These are phyloP conservation scores for Aspergillus haitiensis DNA, from an alignment of 495 filamentous ascomycete species.

Conservation along the genomic window DNA sequence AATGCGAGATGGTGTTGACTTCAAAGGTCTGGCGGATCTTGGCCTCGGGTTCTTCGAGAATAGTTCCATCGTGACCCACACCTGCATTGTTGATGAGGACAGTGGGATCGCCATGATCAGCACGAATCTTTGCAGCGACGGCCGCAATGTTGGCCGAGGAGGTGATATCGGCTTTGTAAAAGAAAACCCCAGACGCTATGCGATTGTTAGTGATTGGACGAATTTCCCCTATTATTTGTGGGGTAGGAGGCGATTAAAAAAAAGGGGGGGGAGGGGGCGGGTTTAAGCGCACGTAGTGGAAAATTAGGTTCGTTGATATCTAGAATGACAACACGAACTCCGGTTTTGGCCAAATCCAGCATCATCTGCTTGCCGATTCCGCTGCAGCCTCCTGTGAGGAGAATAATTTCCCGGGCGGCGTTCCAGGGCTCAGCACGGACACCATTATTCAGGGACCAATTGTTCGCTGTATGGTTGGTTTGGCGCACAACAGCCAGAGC, in stretches of 20 bases:
- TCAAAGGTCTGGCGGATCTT: constrained; percentile 53
- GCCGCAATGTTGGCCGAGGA: constrained; percentile 43
- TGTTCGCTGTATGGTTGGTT: constrained; percentile 42
- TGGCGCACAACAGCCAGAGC: constrained; percentile 41
- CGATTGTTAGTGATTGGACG: constrained; percentile 4
- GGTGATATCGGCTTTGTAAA: constrained; percentile 57
- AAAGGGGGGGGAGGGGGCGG: neutral
- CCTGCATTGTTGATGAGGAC: constrained; percentile 66
- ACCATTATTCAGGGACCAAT: constrained; percentile 53
- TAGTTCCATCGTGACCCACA: constrained; percentile 45
- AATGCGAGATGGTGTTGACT: constrained; percentile 62
- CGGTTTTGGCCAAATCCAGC: constrained; percentile 45
- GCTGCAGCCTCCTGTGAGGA: constrained; percentile 58
- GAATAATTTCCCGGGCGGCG: constrained; percentile 51
- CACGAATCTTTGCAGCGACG: constrained; percentile 48
- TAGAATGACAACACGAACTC: constrained; percentile 52
- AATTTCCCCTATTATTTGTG: neutral
- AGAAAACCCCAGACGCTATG: constrained; percentile 39
- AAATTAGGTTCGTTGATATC: constrained; percentile 46
- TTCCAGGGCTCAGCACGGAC: constrained; percentile 40
- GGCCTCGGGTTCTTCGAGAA: constrained; percentile 49
- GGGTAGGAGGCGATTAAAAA: neutral
- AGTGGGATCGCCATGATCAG: constrained; percentile 48
- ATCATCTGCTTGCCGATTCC: constrained; percentile 57
- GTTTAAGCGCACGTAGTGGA: constrained; percentile 29